Evolutionary conservation across 2,329 filamentous ascomycete species (phyloP).

Genomic region (Xylaria sp.): DNA sequence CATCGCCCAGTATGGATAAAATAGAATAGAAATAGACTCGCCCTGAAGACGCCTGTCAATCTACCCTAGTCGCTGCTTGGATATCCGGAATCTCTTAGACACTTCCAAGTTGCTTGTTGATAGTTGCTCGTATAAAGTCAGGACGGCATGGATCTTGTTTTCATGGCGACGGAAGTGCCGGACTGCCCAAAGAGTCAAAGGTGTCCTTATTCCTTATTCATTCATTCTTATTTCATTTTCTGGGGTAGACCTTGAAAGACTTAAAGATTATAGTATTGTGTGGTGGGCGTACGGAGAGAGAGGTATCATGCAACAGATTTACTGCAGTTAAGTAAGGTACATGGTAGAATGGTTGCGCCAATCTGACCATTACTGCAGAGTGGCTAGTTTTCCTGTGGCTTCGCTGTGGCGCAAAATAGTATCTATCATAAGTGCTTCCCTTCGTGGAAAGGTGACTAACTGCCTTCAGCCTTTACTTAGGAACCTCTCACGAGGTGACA

Average conservation of each 20-base stretch:
- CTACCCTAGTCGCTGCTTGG: background rate
- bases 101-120: background rate
- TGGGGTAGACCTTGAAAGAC: conserved; percentile 7
- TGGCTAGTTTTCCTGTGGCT: conserved; percentile 9
- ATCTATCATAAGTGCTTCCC: no score
- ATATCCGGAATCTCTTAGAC: background rate
- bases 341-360: no score
- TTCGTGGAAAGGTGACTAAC: no score
- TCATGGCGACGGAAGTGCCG: background rate
- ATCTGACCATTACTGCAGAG: no score
- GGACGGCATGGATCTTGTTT: background rate
- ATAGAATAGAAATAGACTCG: background rate
- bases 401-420: background rate
- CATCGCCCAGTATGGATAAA: background rate
- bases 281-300: background rate
- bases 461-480: no score
- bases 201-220: background rate
- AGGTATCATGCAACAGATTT: background rate
- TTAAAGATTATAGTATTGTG: background rate
- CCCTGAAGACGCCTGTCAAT: background rate
- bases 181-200: background rate
- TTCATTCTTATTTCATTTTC: background rate
- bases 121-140: background rate
- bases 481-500: no score
- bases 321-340: background rate